These are phyloP conservation scores for Bipolaris cookei DNA, from an alignment of 2,329 filamentous ascomycete genomes.

Conservation along the genomic window DNA sequence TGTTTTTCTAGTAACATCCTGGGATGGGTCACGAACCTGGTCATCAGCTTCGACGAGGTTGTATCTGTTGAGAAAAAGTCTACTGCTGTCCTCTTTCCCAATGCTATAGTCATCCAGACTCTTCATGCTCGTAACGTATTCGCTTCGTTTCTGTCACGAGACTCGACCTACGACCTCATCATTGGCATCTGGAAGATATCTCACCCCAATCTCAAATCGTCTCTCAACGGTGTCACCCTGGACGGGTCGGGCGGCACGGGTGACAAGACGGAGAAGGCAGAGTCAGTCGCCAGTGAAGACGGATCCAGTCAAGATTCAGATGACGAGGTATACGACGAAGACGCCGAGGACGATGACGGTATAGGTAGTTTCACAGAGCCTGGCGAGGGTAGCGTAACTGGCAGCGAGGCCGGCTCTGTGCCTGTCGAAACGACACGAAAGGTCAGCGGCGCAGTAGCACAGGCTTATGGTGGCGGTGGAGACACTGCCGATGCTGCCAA, in stretches of 20 bases:
- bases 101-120: slow-evolving; percentile 95
- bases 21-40: slow-evolving; percentile 95
- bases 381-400: slow-evolving; percentile 60
- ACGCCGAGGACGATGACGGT: slow-evolving; percentile 74
- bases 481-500: slow-evolving; percentile 44
- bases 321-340: slow-evolving; percentile 80
- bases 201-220: slow-evolving; percentile 89
- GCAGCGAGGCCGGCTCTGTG: slow-evolving; percentile 57
- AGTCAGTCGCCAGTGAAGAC: slow-evolving; percentile 60
- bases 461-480: slow-evolving; percentile 48
- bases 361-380: slow-evolving; percentile 68
- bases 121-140: slow-evolving; percentile 95
- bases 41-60: slow-evolving; percentile 98
- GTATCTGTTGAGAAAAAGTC: slow-evolving; percentile 96
- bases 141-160: slow-evolving; percentile 90
- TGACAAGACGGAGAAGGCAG: slow-evolving; percentile 88
- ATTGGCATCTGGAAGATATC: slow-evolving; percentile 98
- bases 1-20: slow-evolving; percentile 99
- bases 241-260: slow-evolving; percentile 73
- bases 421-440: slow-evolving; percentile 70
- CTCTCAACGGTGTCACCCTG: slow-evolving; percentile 83
- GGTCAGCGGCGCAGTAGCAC: slow-evolving; percentile 63
- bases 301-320: slow-evolving; percentile 69
- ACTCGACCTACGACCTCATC: slow-evolving; percentile 95
- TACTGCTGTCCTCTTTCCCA: slow-evolving; percentile 94